Base-by-base conservation (phyloP, 2,329 filamentous ascomycete species). In the Sporothrix protearum region DNA sequence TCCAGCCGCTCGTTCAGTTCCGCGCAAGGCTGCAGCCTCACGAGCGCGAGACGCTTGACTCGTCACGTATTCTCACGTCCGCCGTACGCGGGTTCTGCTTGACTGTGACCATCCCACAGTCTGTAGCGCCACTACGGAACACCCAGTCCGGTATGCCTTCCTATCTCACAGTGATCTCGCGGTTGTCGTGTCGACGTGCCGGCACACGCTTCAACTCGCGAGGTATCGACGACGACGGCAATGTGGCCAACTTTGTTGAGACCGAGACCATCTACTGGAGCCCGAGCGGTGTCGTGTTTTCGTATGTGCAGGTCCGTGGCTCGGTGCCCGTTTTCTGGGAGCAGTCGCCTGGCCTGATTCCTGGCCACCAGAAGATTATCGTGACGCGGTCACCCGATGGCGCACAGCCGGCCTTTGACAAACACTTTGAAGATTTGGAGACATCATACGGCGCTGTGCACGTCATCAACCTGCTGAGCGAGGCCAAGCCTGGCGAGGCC, bases 231-330 rank as follows among this genome's bases (percentile, higher is more conserved):
- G 96, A 99, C 79, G 94, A 98, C 78, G 96, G 96, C 16, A 93
- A 98, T 77, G 96, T 98, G 36, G 94, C 96, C 73, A 99, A 99
- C 80, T 99, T 97, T 80, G 96, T 98, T n/a, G 96, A 99, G 81
- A 96, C 94, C 0, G 96, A 99, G 81, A 97, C 94, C 0, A 89
- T 95, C 53, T 94, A 96, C 78, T 97, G 92, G 91, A 91, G 91
- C 76, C 92, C 92, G 0, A 88, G 89, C 0, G 88, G 88, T 3
- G 83, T 93, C 7, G 89, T 93, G 71, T 98, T 98, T 79, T 98
- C 96, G 0, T 99, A 97, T 80, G 93, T 91, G 1, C 96, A 99
- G 80, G 88, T 96, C 33, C 88, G 96, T 76, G 96, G 96, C 49
- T 97, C 94, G 7, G 93, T 99, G 8, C 96, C 96, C 0, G 86